Conservation (phyloP, 2,329 filamentous ascomycete genomes). For the Mollisiaceae sp. region DNA sequence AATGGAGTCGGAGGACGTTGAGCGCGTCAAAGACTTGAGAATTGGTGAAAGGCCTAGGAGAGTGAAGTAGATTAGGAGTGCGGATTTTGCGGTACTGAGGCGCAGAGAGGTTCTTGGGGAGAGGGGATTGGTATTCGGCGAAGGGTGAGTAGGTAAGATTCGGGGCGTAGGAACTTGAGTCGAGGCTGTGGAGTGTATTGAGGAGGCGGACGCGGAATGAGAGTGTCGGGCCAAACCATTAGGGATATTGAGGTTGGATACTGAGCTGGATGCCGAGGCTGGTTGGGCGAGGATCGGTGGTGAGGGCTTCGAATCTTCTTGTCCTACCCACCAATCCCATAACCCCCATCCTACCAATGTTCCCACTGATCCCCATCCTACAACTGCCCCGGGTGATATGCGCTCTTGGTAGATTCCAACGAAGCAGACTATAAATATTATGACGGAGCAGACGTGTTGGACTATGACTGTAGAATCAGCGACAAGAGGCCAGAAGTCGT, state of each 20-base stretch:
- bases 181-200: conserved; percentile 52
- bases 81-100: conserved; percentile 87
- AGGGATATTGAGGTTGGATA: conserved; percentile 35
- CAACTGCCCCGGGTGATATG: conserved; percentile 87
- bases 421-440: conserved; percentile 94
- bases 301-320: conserved; percentile 55
- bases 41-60: conserved; percentile 92
- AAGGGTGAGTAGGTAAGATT: conserved; percentile 42
- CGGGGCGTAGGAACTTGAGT: conserved; percentile 30
- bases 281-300: conserved; percentile 33
- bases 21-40: conserved; percentile 92
- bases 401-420: conserved; percentile 86
- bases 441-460: conserved; percentile 93
- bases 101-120: conserved; percentile 59
- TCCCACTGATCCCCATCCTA: conserved; percentile 80
- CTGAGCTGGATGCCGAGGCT: conserved; percentile 40
- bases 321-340: conserved; percentile 89
- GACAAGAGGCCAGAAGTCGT: conserved; percentile 97
- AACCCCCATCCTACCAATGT: conserved; percentile 88
- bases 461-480: conserved; percentile 96
- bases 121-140: conserved; percentile 33
- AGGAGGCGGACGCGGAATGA: conserved; percentile 60
- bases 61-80: conserved; percentile 89
- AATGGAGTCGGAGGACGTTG: conserved; percentile 91
- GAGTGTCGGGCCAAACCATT: conserved; percentile 45